Conservation (phyloP, 1,284 basidiomycete species). For the Cerrena zonata region DNA sequence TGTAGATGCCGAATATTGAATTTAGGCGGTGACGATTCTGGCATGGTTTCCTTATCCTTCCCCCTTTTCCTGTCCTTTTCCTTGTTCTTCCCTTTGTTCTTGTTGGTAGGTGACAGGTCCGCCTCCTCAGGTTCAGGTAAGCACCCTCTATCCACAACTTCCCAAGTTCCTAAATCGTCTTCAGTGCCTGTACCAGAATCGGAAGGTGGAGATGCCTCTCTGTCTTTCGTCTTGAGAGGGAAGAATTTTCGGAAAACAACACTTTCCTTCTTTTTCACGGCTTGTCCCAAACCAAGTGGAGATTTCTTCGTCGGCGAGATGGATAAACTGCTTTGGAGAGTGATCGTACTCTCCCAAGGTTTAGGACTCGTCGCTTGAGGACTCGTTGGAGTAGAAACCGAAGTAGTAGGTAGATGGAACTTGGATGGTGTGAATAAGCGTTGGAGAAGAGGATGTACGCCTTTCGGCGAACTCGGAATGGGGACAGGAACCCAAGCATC, state of each 20-base stretch:
- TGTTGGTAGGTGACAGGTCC: neutral
- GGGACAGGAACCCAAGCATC: neutral
- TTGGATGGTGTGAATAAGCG: neutral
- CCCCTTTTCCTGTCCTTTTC: neutral
- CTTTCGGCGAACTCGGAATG: neutral
- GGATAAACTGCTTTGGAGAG: slow-evolving; percentile 18
- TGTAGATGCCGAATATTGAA: slow-evolving; percentile 1
- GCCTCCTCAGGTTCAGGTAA: neutral
- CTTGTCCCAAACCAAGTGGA: slow-evolving; percentile 1
- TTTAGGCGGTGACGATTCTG: neutral
- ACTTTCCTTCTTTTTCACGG: slow-evolving; percentile 23
- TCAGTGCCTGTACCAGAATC: slow-evolving; percentile 3
- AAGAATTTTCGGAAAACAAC: slow-evolving; percentile 29
- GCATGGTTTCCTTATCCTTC: neutral
- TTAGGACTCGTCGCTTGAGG: slow-evolving; percentile 1
- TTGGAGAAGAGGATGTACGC: neutral
- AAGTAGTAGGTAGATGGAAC: neutral
- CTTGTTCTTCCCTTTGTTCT: neutral
- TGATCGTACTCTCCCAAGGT: slow-evolving; percentile 24
- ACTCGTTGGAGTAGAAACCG: slow-evolving; percentile 12
- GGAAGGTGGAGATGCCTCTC: slow-evolving; percentile 9
- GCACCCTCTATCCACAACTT: slow-evolving; percentile 16
- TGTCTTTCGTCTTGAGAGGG: slow-evolving; percentile 28
- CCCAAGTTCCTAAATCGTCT: slow-evolving; percentile 22
- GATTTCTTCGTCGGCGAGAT: slow-evolving; percentile 15